Percentiles rank a stretch among this genome's conserved stretches.
phyloP scores from a whole-genome alignment of 164 flowering plant genomes.

The Nymphaea colorata region DNA sequence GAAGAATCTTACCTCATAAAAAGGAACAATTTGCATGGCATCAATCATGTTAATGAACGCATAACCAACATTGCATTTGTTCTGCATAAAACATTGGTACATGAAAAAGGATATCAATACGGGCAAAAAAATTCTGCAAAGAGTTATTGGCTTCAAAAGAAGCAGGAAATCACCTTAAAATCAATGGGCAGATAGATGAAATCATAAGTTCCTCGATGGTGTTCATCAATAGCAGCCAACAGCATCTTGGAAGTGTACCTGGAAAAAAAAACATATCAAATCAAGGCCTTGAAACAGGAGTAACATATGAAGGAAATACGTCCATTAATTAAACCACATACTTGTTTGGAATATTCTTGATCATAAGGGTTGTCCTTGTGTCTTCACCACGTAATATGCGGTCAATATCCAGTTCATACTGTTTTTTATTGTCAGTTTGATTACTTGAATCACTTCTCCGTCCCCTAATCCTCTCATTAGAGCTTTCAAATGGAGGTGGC shows the following conservation, averaged over 20 bases:
- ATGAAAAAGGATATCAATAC: not conserved
- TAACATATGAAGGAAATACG: not conserved
- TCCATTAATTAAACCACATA: conserved; percentile 12
- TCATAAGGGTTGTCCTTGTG: conserved; percentile 60
- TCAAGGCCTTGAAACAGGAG: not conserved
- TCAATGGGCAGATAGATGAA: conserved; percentile 74
- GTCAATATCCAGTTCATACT: conserved; percentile 63
- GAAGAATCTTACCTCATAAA: conserved; percentile 43
- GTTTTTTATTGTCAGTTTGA: conserved; percentile 50
- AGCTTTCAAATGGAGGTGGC: conserved; percentile 44
- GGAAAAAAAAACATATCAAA: not conserved
- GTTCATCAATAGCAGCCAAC: conserved; percentile 64
- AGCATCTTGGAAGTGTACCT: conserved; percentile 85
- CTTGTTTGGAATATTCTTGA: conserved; percentile 84
- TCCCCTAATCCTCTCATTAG: conserved; percentile 40
- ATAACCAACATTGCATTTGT: conserved; percentile 90
- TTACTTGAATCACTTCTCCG: conserved; percentile 36
- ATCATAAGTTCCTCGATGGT: conserved; percentile 57
- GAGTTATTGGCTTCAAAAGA: not conserved
- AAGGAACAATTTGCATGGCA: conserved; percentile 53
- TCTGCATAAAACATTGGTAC: conserved; percentile 23
- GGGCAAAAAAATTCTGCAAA: not conserved
- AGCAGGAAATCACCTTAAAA: conserved; percentile 40
- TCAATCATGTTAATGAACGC: conserved; percentile 83
- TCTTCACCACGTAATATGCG: conserved; percentile 59